These are phyloP conservation scores for Eragrostis tef DNA, from an alignment of 202 grass and related monocot species.

Conservation along the genomic window DNA sequence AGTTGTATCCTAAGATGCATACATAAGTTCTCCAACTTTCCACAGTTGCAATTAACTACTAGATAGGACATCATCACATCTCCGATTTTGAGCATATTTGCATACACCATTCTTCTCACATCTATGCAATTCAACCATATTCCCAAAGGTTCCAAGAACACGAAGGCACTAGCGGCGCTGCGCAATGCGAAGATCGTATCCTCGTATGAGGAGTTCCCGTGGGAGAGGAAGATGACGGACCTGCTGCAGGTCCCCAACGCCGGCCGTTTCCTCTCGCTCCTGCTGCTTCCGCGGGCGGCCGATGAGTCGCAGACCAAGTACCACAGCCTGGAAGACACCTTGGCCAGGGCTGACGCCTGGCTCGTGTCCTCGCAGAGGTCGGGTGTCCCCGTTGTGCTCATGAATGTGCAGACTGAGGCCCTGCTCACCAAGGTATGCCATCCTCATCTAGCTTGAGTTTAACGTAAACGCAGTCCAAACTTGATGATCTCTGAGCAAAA, in stretches of 20 bases:
- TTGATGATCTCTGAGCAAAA: no score
- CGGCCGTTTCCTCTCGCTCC: constrained; percentile 57
- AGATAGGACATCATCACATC: background rate
- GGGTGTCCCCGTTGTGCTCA: constrained; percentile 53
- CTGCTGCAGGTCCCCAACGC: constrained; percentile 35
- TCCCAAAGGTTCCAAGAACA: constrained; percentile 37
- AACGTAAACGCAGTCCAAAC: no score
- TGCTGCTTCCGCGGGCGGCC: constrained; percentile 48
- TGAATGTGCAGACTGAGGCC: constrained; percentile 60
- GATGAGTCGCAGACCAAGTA: constrained; percentile 54
- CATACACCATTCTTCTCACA: background rate
- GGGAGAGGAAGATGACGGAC: constrained; percentile 77
- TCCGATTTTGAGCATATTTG: background rate
- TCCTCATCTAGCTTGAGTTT: background rate
- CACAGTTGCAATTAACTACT: constrained; percentile 22
- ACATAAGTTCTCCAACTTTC: background rate
- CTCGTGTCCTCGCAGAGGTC: constrained; percentile 59
- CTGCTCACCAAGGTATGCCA: constrained; percentile 70
- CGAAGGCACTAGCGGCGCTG: constrained; percentile 51
- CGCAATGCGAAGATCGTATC: constrained; percentile 53
- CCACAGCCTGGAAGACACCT: constrained; percentile 61
- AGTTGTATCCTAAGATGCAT: background rate
- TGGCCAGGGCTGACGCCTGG: constrained; percentile 64
- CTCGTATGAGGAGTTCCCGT: constrained; percentile 59
- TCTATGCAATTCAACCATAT: constrained; percentile 32